Evolutionary conservation across 2,329 filamentous ascomycete species (phyloP).

Genomic region (Acrocalymma vagum): DNA sequence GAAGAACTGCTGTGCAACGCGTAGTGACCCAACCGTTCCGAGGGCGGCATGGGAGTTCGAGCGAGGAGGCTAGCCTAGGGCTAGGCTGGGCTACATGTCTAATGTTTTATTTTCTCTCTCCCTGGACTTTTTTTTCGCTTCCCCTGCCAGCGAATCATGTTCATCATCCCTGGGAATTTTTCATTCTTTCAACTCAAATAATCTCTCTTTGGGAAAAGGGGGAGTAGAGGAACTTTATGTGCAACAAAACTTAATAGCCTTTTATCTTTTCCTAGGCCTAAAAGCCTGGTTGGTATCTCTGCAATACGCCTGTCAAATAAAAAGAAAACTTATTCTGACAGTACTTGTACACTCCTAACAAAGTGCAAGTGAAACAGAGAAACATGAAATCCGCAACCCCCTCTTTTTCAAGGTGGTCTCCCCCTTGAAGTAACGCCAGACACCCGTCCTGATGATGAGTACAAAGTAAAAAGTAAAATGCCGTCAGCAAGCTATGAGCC

Average conservation of each 20-base stretch:
- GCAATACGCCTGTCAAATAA: conserved; percentile 25
- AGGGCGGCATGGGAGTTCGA: conserved; percentile 8
- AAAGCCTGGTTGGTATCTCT: conserved; percentile 36
- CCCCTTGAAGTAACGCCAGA: conserved; percentile 16
- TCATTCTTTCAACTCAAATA: too few species aligned
- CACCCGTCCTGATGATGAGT: conserved; percentile 26
- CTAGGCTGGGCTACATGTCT: too few species aligned
- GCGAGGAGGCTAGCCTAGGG: too few species aligned
- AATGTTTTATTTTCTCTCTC: too few species aligned
- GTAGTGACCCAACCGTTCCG: conserved; percentile 18
- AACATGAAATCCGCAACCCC: conserved; percentile 18
- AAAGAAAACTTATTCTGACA: too few species aligned
- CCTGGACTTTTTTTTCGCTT: too few species aligned
- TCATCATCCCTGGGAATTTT: too few species aligned
- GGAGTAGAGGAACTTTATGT: too few species aligned
- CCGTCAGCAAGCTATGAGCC: conserved; percentile 33
- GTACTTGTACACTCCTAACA: conserved; percentile 37
- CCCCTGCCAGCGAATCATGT: too few species aligned
- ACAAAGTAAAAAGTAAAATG: conserved; percentile 36
- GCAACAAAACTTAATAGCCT: conserved; percentile 13
- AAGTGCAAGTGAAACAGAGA: conserved; percentile 36
- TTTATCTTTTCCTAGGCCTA: conserved; percentile 27
- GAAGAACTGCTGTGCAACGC: conserved; percentile 8
- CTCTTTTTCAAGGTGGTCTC: conserved; percentile 8
- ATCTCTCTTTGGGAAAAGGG: too few species aligned